Conservation (phyloP, 108 stramenopile species). For the Discostella stelligeroides region DNA sequence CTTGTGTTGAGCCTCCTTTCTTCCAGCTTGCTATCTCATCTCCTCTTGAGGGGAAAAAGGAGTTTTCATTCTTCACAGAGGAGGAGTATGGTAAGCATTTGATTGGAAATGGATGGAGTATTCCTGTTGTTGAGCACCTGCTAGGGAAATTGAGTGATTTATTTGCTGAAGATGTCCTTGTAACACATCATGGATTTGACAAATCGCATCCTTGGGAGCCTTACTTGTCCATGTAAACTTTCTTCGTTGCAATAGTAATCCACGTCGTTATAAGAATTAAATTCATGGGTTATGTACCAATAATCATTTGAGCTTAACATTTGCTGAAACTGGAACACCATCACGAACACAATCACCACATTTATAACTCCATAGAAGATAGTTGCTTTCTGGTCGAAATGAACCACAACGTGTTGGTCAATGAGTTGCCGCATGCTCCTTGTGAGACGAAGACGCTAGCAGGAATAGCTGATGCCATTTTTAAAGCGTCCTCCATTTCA, state of each 20-base stretch:
- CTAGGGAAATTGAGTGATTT: conserved; percentile 9
- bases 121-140: conserved; percentile 21
- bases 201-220: conserved; percentile 16
- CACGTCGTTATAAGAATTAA: too few relatives aligned
- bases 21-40: conserved; percentile 31
- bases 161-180: conserved; percentile 2
- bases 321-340: too few relatives aligned
- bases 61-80: conserved; percentile 19
- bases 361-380: too few relatives aligned
- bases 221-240: conserved; percentile 6
- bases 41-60: conserved; percentile 34
- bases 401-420: conserved; percentile 80
- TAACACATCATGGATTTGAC: neutral
- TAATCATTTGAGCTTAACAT: too few relatives aligned
- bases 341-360: too few relatives aligned
- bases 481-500: conserved; percentile 62
- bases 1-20: conserved; percentile 16
- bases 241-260: too few relatives aligned
- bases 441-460: conserved; percentile 60
- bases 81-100: conserved; percentile 42
- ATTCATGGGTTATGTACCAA: too few relatives aligned
- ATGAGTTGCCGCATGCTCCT: conserved; percentile 79
- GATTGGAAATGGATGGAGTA: conserved; percentile 40
- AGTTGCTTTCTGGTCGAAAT: conserved; percentile 60
- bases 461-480: conserved; percentile 55